Evolutionary conservation across 495 filamentous ascomycete genomes (phyloP).

Genomic region (Haplographium delicatum): DNA sequence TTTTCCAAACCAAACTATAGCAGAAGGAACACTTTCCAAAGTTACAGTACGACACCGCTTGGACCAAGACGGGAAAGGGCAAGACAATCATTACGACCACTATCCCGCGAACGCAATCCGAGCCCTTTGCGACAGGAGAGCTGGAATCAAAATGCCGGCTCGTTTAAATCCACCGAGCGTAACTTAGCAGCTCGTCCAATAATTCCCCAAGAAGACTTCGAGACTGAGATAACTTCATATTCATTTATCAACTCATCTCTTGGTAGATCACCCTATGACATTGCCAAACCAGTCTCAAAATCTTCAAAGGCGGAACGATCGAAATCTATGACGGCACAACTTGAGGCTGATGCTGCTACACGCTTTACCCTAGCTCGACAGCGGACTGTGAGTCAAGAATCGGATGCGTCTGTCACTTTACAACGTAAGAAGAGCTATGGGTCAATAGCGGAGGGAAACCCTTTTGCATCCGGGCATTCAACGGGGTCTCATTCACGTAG

Average conservation of each 20-base stretch:
- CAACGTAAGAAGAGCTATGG: slow-evolving; percentile 4
- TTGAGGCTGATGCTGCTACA: slow-evolving; percentile 15
- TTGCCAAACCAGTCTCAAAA: slow-evolving; percentile 1
- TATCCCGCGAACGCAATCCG: neutral
- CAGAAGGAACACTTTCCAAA: neutral
- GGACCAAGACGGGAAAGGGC: neutral
- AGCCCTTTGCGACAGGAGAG: neutral
- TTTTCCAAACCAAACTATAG: neutral
- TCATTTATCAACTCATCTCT: slow-evolving; percentile 1
- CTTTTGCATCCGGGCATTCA: neutral
- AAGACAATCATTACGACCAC: neutral
- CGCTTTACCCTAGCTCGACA: neutral
- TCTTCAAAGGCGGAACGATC: neutral
- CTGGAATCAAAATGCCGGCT: too few relatives aligned
- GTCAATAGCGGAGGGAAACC: neutral
- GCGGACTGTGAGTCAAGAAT: neutral
- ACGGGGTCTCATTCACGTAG: neutral
- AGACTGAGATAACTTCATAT: slow-evolving; percentile 9
- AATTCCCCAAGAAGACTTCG: slow-evolving; percentile 11
- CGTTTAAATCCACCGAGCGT: too few relatives aligned
- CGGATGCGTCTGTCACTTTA: neutral
- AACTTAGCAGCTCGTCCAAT: too few relatives aligned
- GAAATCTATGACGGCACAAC: slow-evolving; percentile 19
- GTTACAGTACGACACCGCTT: neutral
- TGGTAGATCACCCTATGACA: slow-evolving; percentile 13